These are phyloP conservation scores for Collybia mongolica DNA, from an alignment of 768 basidiomycete genomes.

Conservation along the genomic window DNA sequence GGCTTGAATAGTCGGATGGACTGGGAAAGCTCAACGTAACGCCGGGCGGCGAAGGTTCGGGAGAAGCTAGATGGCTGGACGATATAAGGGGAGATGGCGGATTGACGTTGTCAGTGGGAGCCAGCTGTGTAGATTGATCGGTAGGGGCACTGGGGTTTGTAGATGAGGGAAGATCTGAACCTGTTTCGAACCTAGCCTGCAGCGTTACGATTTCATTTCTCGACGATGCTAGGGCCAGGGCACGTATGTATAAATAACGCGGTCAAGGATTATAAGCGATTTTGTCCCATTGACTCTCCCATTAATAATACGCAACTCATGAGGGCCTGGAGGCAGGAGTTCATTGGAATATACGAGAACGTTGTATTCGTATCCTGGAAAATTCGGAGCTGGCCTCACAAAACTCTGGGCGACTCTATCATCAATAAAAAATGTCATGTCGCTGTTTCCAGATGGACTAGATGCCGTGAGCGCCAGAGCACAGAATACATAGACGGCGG, in stretches of 20 bases:
- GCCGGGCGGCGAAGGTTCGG: too few relatives aligned
- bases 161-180: background rate
- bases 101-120: too few relatives aligned
- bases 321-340: slow-evolving; percentile 19
- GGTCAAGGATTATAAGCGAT: slow-evolving; percentile 30
- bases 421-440: slow-evolving; percentile 35
- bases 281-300: slow-evolving; percentile 21
- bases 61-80: too few relatives aligned
- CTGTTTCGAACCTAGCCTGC: background rate
- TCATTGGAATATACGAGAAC: slow-evolving; percentile 28
- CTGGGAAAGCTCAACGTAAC: too few relatives aligned
- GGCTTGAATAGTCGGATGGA: too few relatives aligned
- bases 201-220: background rate
- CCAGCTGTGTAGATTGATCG: too few relatives aligned
- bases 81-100: too few relatives aligned
- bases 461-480: slow-evolving; percentile 21
- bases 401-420: slow-evolving; percentile 23
- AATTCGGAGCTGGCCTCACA: slow-evolving; percentile 14
- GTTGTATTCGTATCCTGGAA: slow-evolving; percentile 22
- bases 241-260: slow-evolving; percentile 33
- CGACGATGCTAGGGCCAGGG: background rate
- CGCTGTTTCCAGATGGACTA: slow-evolving; percentile 24
- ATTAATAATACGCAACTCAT: slow-evolving; percentile 24
- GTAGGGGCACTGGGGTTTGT: background rate
- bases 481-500: slow-evolving; percentile 38